phyloP scores from a whole-genome alignment of 23 red algal species.

The Rhodosorus marinus region DNA sequence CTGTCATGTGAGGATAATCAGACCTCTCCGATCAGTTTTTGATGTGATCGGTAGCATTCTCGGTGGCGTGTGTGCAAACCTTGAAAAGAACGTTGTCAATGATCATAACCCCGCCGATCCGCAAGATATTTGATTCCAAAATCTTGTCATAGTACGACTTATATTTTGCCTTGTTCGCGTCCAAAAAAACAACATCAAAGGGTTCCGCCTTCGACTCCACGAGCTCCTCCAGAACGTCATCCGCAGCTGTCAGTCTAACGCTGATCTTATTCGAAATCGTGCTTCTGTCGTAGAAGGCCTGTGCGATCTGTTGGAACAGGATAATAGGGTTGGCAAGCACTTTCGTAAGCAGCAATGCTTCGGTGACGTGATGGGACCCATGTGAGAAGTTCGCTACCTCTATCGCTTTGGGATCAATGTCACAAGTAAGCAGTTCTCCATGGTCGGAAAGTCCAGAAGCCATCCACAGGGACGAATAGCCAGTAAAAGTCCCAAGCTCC shows the following conservation, averaged over 20 bases:
- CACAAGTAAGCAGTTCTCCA: slow-evolving; percentile 4
- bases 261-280: background rate
- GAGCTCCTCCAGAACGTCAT: background rate
- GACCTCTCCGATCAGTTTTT: background rate
- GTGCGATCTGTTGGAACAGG: too few species aligned
- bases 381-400: slow-evolving; percentile 19
- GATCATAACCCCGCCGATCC: slow-evolving; percentile 30
- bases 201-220: slow-evolving; percentile 5
- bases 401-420: too few species aligned
- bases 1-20: background rate
- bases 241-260: background rate
- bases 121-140: slow-evolving; percentile 30
- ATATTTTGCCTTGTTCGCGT: slow-evolving; percentile 80
- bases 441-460: slow-evolving; percentile 20
- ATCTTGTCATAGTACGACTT: slow-evolving; percentile 21
- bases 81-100: slow-evolving; percentile 73
- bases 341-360: slow-evolving; percentile 1
- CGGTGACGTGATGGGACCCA: too few species aligned
- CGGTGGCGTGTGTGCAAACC: slow-evolving; percentile 21
- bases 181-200: slow-evolving; percentile 80
- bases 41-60: slow-evolving; percentile 1
- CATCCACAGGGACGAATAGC: slow-evolving; percentile 63
- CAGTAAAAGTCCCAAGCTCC: slow-evolving; percentile 95
- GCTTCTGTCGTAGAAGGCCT: slow-evolving; percentile 15
- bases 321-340: too few species aligned